Evolutionary conservation across 805 yeast species (phyloP).

Genomic region (Scheffersomyces stipitis): DNA sequence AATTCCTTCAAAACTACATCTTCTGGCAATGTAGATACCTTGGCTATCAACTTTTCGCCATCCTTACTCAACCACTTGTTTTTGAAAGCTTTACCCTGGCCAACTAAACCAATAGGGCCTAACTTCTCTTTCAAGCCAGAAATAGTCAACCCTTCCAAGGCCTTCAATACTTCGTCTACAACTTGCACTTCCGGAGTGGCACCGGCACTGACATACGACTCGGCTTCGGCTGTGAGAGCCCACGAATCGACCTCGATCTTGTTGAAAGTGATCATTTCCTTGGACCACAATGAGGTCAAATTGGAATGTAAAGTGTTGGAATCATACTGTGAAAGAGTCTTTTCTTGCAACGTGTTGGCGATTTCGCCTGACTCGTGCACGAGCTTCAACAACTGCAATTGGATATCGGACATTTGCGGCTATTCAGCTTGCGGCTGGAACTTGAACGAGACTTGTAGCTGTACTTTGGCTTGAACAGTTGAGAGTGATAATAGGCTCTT

Average conservation of each 20-base stretch:
- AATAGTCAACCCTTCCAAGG: conserved; percentile 79
- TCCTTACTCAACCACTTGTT: conserved; percentile 94
- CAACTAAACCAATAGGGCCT: conserved; percentile 84
- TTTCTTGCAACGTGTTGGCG: conserved; percentile 60
- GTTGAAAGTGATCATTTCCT: conserved; percentile 72
- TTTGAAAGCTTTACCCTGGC: conserved; percentile 97
- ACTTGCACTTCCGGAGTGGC: conserved; percentile 83
- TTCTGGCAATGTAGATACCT: conserved; percentile 53
- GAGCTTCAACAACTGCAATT: conserved; percentile 58
- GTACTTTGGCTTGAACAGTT: conserved; percentile 64
- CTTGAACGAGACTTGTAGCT: too few relatives aligned
- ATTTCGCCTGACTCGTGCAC: conserved; percentile 58
- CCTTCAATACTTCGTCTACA: conserved; percentile 67
- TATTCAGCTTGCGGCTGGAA: too few relatives aligned
- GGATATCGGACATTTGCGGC: conserved; percentile 77
- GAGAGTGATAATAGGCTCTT: conserved; percentile 70
- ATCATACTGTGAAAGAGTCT: conserved; percentile 60
- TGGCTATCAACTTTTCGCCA: conserved; percentile 73
- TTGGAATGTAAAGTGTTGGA: conserved; percentile 76
- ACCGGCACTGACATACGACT: conserved; percentile 74
- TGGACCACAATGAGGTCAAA: conserved; percentile 80
- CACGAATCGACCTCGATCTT: conserved; percentile 75
- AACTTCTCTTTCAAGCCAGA: conserved; percentile 68
- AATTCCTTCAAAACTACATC: conserved; percentile 71
- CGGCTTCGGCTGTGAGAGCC: conserved; percentile 77